These are phyloP conservation scores for Nannizziopsis arthrosporioides DNA, from an alignment of 2,329 filamentous ascomycete genomes.

Conservation along the genomic window DNA sequence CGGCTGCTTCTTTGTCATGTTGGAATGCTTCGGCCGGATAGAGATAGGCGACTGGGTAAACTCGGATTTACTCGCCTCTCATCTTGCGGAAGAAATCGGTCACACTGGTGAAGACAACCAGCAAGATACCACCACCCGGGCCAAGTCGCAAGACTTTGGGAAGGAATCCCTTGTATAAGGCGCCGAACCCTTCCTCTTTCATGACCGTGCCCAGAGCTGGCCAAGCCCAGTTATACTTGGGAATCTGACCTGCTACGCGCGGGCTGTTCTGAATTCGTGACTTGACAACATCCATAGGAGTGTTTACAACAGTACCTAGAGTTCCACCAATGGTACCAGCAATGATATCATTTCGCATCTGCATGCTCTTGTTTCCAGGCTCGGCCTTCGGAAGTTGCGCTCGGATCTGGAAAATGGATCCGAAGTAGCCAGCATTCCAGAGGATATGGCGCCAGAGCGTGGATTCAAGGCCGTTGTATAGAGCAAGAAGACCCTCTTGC, in stretches of 20 bases:
- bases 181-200: constrained; percentile 82
- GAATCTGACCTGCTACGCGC: constrained; percentile 64
- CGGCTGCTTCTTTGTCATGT: too few species aligned
- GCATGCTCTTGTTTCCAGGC: constrained; percentile 55
- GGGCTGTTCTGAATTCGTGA: constrained; percentile 91
- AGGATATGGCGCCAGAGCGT: constrained; percentile 91
- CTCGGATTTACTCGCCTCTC: constrained; percentile 32
- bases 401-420: constrained; percentile 95
- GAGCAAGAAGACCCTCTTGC: constrained; percentile 69
- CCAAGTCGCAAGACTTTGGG: constrained; percentile 80
- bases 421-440: constrained; percentile 96
- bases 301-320: constrained; percentile 83
- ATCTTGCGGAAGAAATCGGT: constrained; percentile 76
- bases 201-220: constrained; percentile 74
- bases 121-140: constrained; percentile 52
- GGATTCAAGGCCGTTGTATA: constrained; percentile 95
- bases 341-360: constrained; percentile 78
- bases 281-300: constrained; percentile 95
- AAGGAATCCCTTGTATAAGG: constrained; percentile 94
- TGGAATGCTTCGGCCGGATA: too few species aligned
- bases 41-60: not conserved
- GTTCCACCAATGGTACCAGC: constrained; percentile 84
- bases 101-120: constrained; percentile 40
- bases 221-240: constrained; percentile 99
- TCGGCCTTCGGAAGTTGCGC: constrained; percentile 68